Evolutionary conservation across 2,329 filamentous ascomycete genomes (phyloP), one percentile per base, ranked within the genome.

Genomic region (Penicillium brasilianum): DNA sequence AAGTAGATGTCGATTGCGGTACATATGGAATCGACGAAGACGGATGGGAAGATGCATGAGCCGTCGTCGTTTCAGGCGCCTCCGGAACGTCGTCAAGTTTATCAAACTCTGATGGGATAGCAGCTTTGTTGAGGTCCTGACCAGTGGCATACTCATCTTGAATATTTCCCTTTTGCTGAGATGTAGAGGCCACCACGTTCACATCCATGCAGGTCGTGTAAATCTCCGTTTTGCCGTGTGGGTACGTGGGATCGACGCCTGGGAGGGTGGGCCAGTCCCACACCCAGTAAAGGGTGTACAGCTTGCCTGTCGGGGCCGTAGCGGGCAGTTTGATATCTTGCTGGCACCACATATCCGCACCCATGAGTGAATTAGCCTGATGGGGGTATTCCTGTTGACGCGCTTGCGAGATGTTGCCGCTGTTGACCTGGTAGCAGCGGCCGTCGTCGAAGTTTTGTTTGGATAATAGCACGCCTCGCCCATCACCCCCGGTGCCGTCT

Each of bases 271-370:
- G 89, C 92, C 93, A 99, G 76, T 96, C 90, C 95, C 95, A 98
- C 49, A 97, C 89, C 94, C 94, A 98, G 82, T 97, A 96, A 55
- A 97, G 79, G 3, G 92, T 94, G 75, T 93, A 91, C 30, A 84
- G 83, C 32, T 88, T 85, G 48, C 87, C 87, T 10, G 82, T 76
- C n/a, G 84, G 76, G 50, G 87, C 80, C 68, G 90, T 85, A 5
- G 81, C 72, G 0, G 95, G 95, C 14, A 99, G 81, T 71, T 88
- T 83, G 51, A 97, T 81, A 72, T 95, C 88, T 37, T 88, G 88
- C 77, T 97, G 93, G 78, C 95, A 98, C 80, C 84, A 88, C 54
- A 93, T 81, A 69, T 89, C 86, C 49, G 78, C 77, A 28, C 84
- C 86, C 75, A 83, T 83, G 32, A 83, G 74, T 53, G 82, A 77